Conservation (phyloP, 2,329 filamentous ascomycete species). For the Diplodia scrobiculata region DNA sequence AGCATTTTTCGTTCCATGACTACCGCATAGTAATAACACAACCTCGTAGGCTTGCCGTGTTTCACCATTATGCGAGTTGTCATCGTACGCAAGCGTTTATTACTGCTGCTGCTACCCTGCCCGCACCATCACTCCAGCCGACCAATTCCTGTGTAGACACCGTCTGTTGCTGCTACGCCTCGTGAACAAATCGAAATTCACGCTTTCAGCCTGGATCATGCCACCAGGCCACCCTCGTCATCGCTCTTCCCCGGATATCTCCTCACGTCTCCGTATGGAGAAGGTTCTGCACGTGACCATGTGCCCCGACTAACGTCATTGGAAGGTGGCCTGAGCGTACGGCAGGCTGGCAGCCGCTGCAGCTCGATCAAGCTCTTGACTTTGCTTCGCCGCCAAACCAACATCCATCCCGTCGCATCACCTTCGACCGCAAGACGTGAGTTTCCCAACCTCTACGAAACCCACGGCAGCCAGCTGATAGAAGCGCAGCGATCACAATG, state of each 20-base stretch:
- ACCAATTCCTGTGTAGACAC: not conserved
- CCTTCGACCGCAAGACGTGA: slow-evolving; percentile 30
- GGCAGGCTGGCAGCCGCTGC: slow-evolving; percentile 19
- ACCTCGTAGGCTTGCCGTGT: not conserved
- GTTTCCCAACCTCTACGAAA: slow-evolving; percentile 18
- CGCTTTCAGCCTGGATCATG: not conserved
- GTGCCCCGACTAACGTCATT: slow-evolving; percentile 24
- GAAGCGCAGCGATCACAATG: slow-evolving; percentile 37
- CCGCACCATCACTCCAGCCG: not conserved
- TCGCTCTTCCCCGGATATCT: slow-evolving; percentile 10
- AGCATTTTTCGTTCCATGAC: not conserved
- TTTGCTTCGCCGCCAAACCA: slow-evolving; percentile 30
- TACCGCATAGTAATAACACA: not conserved
- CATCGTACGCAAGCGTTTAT: not conserved
- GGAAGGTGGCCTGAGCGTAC: slow-evolving; percentile 15
- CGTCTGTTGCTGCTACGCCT: not conserved
- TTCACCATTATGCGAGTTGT: not conserved
- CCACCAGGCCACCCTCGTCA: not conserved
- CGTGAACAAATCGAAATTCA: not conserved
- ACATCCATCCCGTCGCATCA: slow-evolving; percentile 30
- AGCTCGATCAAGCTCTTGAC: slow-evolving; percentile 22
- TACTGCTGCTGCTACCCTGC: not conserved
- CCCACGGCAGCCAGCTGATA: not conserved
- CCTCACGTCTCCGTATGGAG: slow-evolving; percentile 28
- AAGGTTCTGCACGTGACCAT: slow-evolving; percentile 12